These are phyloP conservation scores for Colletotrichum filicis DNA, from an alignment of 2,329 filamentous ascomycete genomes.

Conservation along the genomic window DNA sequence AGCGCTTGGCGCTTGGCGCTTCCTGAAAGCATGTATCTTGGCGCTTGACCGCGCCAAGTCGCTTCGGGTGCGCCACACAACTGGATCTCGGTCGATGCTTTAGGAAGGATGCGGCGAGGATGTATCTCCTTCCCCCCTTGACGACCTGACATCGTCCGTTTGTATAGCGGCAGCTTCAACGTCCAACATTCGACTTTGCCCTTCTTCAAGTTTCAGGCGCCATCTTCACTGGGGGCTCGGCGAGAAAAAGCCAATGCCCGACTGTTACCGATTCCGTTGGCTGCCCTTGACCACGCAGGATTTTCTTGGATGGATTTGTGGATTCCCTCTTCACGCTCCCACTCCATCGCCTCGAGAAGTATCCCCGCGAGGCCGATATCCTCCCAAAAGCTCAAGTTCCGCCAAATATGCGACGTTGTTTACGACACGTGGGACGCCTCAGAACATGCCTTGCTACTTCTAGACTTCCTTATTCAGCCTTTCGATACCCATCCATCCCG, in stretches of 20 bases:
- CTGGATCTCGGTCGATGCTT: constrained; percentile 21
- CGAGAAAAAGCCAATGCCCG: background rate
- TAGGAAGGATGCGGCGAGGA: background rate
- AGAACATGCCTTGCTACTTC: background rate
- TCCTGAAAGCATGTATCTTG: constrained; percentile 12
- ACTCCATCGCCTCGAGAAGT: background rate
- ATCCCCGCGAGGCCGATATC: background rate
- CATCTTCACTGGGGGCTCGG: background rate
- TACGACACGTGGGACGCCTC: constrained; percentile 15
- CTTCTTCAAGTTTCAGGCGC: background rate
- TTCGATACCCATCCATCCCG: background rate
- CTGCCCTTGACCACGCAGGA: background rate
- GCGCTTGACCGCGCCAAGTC: constrained; percentile 30
- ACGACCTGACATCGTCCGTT: background rate
- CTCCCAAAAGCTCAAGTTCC: background rate
- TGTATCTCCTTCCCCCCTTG: background rate
- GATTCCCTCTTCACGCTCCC: background rate
- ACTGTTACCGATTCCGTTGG: background rate
- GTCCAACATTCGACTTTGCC: background rate
- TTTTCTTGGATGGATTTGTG: background rate
- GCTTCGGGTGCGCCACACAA: background rate
- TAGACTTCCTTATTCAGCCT: background rate
- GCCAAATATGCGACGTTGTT: background rate
- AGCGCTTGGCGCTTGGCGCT: constrained; percentile 28
- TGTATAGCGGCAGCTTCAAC: background rate